Evolutionary conservation across 2,329 filamentous ascomycete species (phyloP), one percentile per base, ranked within the genome.

Genomic region (Colletotrichum incanum): DNA sequence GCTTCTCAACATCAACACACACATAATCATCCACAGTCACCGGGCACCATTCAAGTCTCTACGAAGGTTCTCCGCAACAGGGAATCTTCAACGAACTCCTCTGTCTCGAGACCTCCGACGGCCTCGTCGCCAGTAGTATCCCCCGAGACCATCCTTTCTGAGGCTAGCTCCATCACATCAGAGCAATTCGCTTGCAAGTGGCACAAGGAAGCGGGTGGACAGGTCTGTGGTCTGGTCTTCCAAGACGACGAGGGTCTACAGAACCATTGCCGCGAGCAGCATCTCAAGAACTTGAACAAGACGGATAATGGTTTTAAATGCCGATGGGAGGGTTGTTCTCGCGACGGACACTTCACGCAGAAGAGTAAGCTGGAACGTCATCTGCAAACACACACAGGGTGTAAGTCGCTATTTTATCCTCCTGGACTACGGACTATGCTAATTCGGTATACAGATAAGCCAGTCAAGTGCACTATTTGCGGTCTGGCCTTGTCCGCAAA

Each of bases 361-460:
- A 85, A 88, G 76, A 90, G 89, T 78, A 92, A 93, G 77, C 83
- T 92, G 23, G 90, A 91, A 74, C 84, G 91, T 55, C 91, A 93
- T 76, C 86, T 92, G 79, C 89, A 91, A 75, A 90, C 88, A 2
- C 91, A 93, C 77, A 92, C 90, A 20, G 89, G 89, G 63, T 89
- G 89, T 91, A 81, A 83, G 89, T 84, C 58, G 23, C 41, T 4
- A 6, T 39, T 34, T 55, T 55, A 59, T 20, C 20, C 9, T 54
- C 23, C 37, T 31, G 41, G 50, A 9, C 12, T 74, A 16, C 63
- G 41, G 47, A 77, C 75, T 79, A 74, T 70, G 73, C 76, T 81
- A 71, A 80, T 65, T 14, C 9, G 14, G n/a, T 26, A 39, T 61
- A 1, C 63, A 91, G 90, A 86, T 76, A 92, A 92, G 79, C 88